phyloP scores from a whole-genome alignment of 345 rosid genomes.

The Aquilaria yunnanensis region DNA sequence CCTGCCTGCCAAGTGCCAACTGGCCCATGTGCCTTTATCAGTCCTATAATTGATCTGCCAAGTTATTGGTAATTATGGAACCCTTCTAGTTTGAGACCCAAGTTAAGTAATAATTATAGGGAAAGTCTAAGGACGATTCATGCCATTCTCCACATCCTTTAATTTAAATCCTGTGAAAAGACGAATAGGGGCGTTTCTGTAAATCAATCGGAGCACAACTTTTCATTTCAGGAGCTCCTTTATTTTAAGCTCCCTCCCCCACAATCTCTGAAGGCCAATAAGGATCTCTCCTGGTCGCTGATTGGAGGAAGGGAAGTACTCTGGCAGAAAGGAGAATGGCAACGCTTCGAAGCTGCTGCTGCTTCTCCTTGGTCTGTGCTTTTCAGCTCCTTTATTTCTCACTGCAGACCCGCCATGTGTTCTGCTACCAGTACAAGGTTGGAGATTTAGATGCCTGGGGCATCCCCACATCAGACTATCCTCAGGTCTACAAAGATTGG shows the following conservation, averaged over 20 bases:
- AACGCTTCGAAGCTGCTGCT: conserved; percentile 8
- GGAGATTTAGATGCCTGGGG: conserved; percentile 93
- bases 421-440: conserved; percentile 48
- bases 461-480: conserved; percentile 55
- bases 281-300: background rate
- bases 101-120: no score
- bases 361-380: conserved; percentile 18
- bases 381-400: conserved; percentile 30
- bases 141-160: background rate
- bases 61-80: background rate
- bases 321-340: conserved; percentile 12
- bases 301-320: background rate
- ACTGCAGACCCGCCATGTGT: conserved; percentile 37
- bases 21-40: conserved; percentile 1
- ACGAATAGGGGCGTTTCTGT: background rate
- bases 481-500: conserved; percentile 66
- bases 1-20: background rate
- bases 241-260: no score
- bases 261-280: background rate
- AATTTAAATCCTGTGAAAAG: background rate
- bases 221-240: no score
- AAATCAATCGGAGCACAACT: background rate
- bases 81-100: background rate
- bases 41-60: background rate
- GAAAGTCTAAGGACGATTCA: no score